Percentiles rank a stretch among this genome's conserved stretches.
phyloP scores from a whole-genome alignment of 1,284 basidiomycete genomes.

The Trametes pubescens region DNA sequence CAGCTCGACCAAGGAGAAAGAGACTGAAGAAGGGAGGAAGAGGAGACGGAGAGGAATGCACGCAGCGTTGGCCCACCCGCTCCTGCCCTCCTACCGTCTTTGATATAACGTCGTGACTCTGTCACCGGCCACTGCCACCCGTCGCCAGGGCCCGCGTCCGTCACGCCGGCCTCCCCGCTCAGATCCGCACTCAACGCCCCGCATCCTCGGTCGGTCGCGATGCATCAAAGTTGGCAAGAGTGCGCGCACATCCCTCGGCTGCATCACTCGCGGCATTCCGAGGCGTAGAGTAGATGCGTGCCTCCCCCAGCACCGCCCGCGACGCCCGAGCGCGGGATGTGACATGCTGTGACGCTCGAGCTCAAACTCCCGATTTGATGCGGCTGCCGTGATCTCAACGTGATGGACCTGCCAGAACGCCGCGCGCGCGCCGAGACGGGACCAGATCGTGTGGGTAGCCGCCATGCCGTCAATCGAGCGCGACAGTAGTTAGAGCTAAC shows the following conservation, averaged over 20 bases:
- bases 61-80: constrained; percentile 34
- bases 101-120: constrained; percentile 33
- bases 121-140: constrained; percentile 32
- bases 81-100: constrained; percentile 12
- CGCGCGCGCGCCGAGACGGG: constrained; percentile 11
- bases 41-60: constrained; percentile 36
- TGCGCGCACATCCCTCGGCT: background rate
- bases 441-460: constrained; percentile 1
- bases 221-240: background rate
- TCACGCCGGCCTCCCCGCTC: constrained; percentile 18
- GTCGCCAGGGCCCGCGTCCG: constrained; percentile 29
- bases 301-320: background rate
- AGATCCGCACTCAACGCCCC: background rate
- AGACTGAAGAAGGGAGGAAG: constrained; percentile 38
- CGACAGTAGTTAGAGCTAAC: background rate
- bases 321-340: constrained; percentile 3
- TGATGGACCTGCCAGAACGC: constrained; percentile 13
- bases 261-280: background rate
- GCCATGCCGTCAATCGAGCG: background rate
- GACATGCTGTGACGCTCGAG: constrained; percentile 20
- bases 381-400: constrained; percentile 19
- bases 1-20: constrained; percentile 58
- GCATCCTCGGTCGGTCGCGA: background rate
- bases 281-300: background rate
- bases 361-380: constrained; percentile 20